A percentile compares a stretch with the other conserved stretches of the same genome.
phyloP scores from a whole-genome alignment of 345 rosid genomes.

The Durio zibethinus region DNA sequence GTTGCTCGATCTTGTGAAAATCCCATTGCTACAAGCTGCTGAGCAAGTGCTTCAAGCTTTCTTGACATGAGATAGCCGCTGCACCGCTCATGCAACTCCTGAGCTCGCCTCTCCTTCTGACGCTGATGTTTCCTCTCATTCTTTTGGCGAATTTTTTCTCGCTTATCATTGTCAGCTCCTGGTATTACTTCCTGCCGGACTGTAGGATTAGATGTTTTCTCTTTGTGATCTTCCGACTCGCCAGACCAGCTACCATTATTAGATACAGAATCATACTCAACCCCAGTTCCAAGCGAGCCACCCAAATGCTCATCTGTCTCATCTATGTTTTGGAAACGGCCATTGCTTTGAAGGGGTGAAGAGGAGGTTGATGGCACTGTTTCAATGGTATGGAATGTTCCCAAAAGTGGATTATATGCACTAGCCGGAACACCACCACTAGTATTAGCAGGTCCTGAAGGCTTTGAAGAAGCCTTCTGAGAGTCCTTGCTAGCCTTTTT shows the following conservation, averaged over 20 bases:
- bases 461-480: slow-evolving; percentile 52
- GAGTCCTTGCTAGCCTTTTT: slow-evolving; percentile 68
- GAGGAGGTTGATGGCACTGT: slow-evolving; percentile 45
- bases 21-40: slow-evolving; percentile 86
- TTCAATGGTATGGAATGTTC: slow-evolving; percentile 72
- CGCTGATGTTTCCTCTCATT: slow-evolving; percentile 93
- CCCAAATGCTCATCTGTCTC: slow-evolving; percentile 59
- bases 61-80: slow-evolving; percentile 80
- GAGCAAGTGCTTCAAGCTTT: slow-evolving; percentile 77
- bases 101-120: slow-evolving; percentile 87
- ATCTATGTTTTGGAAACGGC: slow-evolving; percentile 68
- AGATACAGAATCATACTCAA: slow-evolving; percentile 73
- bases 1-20: slow-evolving; percentile 79
- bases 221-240: slow-evolving; percentile 89
- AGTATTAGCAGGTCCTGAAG: slow-evolving; percentile 45
- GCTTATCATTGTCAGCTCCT: slow-evolving; percentile 74
- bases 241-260: slow-evolving; percentile 94
- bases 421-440: slow-evolving; percentile 53
- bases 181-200: slow-evolving; percentile 53
- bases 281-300: slow-evolving; percentile 41
- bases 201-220: slow-evolving; percentile 43
- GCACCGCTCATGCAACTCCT: slow-evolving; percentile 77
- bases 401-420: slow-evolving; percentile 73
- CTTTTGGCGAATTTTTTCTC: slow-evolving; percentile 85
- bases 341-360: slow-evolving; percentile 53